Conservation (phyloP, 495 filamentous ascomycete genomes). For the Mytilinidion resinicola region DNA sequence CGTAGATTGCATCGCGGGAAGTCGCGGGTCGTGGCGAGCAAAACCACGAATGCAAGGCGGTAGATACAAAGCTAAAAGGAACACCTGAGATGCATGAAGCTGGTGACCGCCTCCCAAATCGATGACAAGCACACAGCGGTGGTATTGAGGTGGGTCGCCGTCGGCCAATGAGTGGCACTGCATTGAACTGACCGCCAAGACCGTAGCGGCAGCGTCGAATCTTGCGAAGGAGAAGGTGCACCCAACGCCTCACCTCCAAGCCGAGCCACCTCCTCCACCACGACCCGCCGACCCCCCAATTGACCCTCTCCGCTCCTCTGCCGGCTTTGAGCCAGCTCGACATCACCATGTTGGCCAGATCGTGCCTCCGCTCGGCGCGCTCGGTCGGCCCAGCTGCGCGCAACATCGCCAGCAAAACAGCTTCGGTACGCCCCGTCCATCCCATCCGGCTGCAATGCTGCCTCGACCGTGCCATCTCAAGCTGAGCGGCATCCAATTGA, state of each 20-base stretch:
- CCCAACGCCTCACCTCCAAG: slow-evolving; percentile 1
- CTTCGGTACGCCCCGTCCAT: slow-evolving; percentile 49
- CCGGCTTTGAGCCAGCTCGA: slow-evolving; percentile 23
- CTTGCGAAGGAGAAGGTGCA: background rate
- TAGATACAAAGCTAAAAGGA: too few relatives aligned
- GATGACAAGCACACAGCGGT: background rate
- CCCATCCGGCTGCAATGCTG: slow-evolving; percentile 15
- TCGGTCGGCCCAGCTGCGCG: slow-evolving; percentile 59
- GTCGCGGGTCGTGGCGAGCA: background rate
- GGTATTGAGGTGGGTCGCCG: background rate
- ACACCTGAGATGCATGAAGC: too few relatives aligned
- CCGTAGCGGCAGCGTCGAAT: background rate
- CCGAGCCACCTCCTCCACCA: slow-evolving; percentile 14
- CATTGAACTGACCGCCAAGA: slow-evolving; percentile 4
- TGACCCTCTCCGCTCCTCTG: slow-evolving; percentile 19
- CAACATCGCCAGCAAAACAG: slow-evolving; percentile 52
- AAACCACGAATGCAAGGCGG: background rate
- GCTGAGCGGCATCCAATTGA: slow-evolving; percentile 22
- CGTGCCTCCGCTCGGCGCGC: slow-evolving; percentile 73
- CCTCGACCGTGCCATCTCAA: slow-evolving; percentile 24
- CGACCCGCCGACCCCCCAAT: slow-evolving; percentile 20
- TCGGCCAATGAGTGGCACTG: background rate
- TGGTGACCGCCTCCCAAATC: background rate
- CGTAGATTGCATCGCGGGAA: background rate
- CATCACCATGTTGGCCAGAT: slow-evolving; percentile 76